Conservation (phyloP, 2,329 filamentous ascomycete species). For the Juglanconis sp. region DNA sequence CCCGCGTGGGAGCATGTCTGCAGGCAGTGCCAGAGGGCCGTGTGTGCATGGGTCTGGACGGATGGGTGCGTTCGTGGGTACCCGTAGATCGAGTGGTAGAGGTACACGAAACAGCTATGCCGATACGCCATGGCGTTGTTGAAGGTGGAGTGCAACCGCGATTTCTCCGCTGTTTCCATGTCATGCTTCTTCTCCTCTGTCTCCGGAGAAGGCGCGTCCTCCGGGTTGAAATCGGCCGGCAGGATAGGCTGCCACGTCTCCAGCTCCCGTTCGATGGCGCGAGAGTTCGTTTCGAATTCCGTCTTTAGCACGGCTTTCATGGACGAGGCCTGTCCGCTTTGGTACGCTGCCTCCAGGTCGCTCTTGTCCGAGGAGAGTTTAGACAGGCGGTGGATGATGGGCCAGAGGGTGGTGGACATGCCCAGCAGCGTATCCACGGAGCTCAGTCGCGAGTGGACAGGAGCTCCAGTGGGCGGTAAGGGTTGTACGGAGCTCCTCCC, state of each 20-base stretch:
- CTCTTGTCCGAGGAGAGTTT: conserved; percentile 51
- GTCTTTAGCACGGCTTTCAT: conserved; percentile 47
- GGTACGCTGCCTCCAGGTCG: conserved; percentile 45
- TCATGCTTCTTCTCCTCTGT: conserved; percentile 18
- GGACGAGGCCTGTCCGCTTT: conserved; percentile 30
- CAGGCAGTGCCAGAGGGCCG: conserved; percentile 51
- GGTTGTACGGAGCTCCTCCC: conserved; percentile 44
- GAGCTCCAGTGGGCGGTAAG: conserved; percentile 44
- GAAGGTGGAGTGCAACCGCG: conserved; percentile 50
- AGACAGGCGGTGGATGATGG: conserved; percentile 59
- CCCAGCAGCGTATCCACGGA: conserved; percentile 59
- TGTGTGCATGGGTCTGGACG: conserved; percentile 52
- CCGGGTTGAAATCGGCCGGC: conserved; percentile 35
- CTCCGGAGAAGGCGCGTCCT: conserved; percentile 15
- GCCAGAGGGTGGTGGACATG: conserved; percentile 61
- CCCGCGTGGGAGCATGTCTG: conserved; percentile 53
- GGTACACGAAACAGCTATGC: conserved; percentile 55
- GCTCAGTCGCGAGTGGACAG: conserved; percentile 40
- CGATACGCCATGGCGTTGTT: conserved; percentile 60
- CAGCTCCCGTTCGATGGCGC: conserved; percentile 54
- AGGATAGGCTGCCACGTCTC: conserved; percentile 53
- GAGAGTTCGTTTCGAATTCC: conserved; percentile 49
- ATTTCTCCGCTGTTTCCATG: conserved; percentile 31
- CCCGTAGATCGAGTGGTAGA: conserved; percentile 53
- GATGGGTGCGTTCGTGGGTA: conserved; percentile 42